phyloP scores from a whole-genome alignment of 139 green algal species.

The Asterochloris sp. region DNA sequence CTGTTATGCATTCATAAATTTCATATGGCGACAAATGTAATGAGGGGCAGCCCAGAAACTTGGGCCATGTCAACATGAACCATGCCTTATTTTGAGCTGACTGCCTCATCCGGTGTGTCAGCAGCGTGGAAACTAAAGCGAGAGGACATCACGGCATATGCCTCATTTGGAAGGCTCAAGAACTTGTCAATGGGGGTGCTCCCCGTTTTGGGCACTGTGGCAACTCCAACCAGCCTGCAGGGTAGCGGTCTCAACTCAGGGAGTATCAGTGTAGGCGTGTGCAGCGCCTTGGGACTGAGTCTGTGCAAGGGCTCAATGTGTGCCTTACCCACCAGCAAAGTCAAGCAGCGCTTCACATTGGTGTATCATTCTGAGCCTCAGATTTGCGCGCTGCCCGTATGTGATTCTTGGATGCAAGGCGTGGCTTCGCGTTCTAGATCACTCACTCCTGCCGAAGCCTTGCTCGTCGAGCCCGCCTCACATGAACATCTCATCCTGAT shows the following conservation, averaged over 20 bases:
- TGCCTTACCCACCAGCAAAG: too few species aligned
- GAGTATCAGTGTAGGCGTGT: background rate
- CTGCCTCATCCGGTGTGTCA: background rate
- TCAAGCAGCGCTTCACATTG: too few species aligned
- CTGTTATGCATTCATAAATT: background rate
- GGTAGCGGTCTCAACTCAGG: background rate
- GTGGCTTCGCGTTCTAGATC: background rate
- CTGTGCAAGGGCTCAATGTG: too few species aligned
- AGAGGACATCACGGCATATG: conserved; percentile 59
- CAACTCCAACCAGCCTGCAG: conserved; percentile 62
- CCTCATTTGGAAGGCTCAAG: conserved; percentile 75
- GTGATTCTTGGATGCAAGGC: background rate
- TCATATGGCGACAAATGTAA: background rate
- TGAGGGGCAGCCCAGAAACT: background rate
- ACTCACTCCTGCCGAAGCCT: background rate
- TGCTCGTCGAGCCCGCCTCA: background rate
- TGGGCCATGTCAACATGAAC: background rate
- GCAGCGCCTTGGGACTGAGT: too few species aligned
- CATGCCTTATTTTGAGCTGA: background rate
- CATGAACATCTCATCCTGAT: background rate
- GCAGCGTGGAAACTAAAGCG: conserved; percentile 43
- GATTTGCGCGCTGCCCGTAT: background rate
- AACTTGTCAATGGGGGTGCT: conserved; percentile 75
- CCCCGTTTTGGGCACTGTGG: conserved; percentile 48
- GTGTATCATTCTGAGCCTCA: background rate